phyloP scores from a whole-genome alignment of 2,329 filamentous ascomycete genomes.

The Purpureocillium lavendulum region DNA sequence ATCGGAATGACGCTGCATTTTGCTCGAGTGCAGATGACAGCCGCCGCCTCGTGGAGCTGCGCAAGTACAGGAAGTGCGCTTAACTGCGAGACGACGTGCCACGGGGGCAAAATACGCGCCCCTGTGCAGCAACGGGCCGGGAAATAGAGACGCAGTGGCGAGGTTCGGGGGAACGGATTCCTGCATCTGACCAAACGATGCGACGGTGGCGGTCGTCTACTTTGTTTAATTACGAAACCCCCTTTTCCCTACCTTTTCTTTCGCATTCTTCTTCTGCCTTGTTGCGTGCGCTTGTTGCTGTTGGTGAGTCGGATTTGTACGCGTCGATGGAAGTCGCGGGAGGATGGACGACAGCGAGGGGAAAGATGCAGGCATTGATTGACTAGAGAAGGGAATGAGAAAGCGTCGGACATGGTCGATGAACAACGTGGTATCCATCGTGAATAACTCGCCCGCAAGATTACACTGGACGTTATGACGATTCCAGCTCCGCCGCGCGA shows the following conservation, averaged over 20 bases:
- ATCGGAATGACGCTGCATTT: background rate
- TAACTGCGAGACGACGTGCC: constrained; percentile 1
- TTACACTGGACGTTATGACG: too few species aligned
- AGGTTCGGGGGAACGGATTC: constrained; percentile 10
- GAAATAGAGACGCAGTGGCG: constrained; percentile 11
- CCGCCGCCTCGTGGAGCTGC: background rate
- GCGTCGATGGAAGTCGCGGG: background rate
- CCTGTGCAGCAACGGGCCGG: background rate
- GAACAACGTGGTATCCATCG: too few species aligned
- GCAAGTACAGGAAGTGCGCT: background rate
- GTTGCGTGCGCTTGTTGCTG: background rate
- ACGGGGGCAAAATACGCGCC: background rate
- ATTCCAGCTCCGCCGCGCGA: too few species aligned
- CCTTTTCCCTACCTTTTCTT: constrained; percentile 13
- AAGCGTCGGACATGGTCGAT: too few species aligned
- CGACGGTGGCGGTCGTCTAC: constrained; percentile 35
- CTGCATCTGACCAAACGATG: constrained; percentile 23
- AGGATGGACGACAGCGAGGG: background rate
- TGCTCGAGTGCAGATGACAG: background rate
- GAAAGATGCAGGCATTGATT: background rate
- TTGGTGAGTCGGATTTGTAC: background rate
- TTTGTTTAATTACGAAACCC: constrained; percentile 43
- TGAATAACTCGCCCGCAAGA: too few species aligned
- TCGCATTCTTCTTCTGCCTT: constrained; percentile 2
- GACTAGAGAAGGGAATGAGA: too few species aligned